These are phyloP conservation scores for Rhinocladiella similis DNA, from an alignment of 2,329 filamentous ascomycete species.

Conservation along the genomic window DNA sequence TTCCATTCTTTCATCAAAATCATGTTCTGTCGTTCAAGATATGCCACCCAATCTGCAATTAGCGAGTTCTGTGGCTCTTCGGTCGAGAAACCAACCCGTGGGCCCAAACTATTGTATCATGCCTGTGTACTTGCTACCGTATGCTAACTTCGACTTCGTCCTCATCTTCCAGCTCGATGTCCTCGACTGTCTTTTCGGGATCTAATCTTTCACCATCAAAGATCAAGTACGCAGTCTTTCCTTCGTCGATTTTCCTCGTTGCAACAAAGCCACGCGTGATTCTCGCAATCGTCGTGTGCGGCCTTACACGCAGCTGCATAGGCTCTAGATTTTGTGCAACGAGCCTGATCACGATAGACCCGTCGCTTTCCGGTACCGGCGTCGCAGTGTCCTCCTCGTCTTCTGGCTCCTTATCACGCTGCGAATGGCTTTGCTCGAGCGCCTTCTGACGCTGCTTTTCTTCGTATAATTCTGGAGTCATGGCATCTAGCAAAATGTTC, in stretches of 20 bases:
- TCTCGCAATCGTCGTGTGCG: conserved; percentile 59
- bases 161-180: conserved; percentile 72
- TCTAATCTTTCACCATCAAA: conserved; percentile 77
- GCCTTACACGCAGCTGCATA: conserved; percentile 47
- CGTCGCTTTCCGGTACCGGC: not conserved
- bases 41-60: not conserved
- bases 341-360: conserved; percentile 48
- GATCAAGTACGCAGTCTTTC: conserved; percentile 60
- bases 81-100: too few relatives aligned
- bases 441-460: conserved; percentile 52
- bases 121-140: conserved; percentile 38
- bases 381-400: conserved; percentile 1
- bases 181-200: conserved; percentile 58
- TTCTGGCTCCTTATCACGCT: conserved; percentile 1
- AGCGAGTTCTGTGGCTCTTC: too few relatives aligned
- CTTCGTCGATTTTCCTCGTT: conserved; percentile 51
- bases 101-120: not conserved
- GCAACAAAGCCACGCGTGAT: conserved; percentile 64
- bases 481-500: conserved; percentile 73
- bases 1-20: too few relatives aligned
- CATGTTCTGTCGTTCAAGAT: not conserved
- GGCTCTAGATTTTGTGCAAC: conserved; percentile 53
- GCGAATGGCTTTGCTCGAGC: conserved; percentile 43
- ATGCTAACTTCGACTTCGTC: conserved; percentile 75
- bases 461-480: conserved; percentile 65